Conservation (phyloP, 2,329 filamentous ascomycete species). For the Colletotrichum sp. region DNA sequence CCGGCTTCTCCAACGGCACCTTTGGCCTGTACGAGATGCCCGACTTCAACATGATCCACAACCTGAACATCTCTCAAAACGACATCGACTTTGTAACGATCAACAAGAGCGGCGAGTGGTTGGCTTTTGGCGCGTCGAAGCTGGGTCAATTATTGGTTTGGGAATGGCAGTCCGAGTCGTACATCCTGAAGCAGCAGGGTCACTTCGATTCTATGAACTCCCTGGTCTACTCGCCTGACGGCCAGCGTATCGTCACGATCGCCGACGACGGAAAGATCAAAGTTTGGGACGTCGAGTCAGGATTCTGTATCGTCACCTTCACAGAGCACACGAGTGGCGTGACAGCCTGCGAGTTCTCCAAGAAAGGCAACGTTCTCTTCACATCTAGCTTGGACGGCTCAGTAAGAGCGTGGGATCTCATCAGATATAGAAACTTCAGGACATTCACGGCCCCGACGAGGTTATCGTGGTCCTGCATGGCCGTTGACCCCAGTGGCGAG, state of each 20-base stretch:
- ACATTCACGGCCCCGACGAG: conserved; percentile 95
- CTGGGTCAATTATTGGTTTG: conserved; percentile 96
- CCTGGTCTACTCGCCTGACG: conserved; percentile 90
- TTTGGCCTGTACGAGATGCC: conserved; percentile 97
- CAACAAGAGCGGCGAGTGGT: conserved; percentile 94
- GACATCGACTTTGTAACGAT: conserved; percentile 95
- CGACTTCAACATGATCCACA: conserved; percentile 94
- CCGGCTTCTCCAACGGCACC: conserved; percentile 91
- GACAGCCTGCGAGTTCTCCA: conserved; percentile 93
- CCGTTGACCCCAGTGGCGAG: conserved; percentile 96
- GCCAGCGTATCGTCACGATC: conserved; percentile 89
- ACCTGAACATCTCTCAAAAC: conserved; percentile 91
- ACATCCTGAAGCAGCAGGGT: conserved; percentile 97
- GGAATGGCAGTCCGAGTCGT: conserved; percentile 99
- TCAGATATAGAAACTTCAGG: conserved; percentile 94
- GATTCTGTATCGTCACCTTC: conserved; percentile 98
- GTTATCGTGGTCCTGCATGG: conserved; percentile 90
- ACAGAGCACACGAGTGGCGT: conserved; percentile 96
- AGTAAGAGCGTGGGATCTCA: conserved; percentile 92
- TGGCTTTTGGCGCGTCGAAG: conserved; percentile 95
- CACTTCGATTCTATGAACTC: conserved; percentile 97
- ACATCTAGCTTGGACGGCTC: conserved; percentile 95
- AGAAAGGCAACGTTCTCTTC: conserved; percentile 93
- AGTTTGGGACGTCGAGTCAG: conserved; percentile 95
- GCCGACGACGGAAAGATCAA: conserved; percentile 98